phyloP scores from a whole-genome alignment of 495 filamentous ascomycete species.

The Lichenothelia convexa region DNA sequence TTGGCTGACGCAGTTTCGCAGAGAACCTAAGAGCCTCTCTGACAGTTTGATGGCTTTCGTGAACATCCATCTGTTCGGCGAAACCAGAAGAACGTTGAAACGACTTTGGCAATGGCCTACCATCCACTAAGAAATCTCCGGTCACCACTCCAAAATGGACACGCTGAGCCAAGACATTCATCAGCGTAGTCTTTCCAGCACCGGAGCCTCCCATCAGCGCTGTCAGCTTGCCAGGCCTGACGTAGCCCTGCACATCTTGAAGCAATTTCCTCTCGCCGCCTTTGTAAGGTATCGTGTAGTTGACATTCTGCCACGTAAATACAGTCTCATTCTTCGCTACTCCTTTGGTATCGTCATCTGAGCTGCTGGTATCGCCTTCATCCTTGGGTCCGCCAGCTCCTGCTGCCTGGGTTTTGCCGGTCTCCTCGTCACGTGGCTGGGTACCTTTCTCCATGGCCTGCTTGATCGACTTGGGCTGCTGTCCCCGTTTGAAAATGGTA shows the following conservation, averaged over 20 bases:
- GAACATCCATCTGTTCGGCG: conserved; percentile 42
- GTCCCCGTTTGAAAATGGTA: conserved; percentile 47
- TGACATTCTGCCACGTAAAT: conserved; percentile 64
- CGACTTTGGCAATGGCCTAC: conserved; percentile 19
- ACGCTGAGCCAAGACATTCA: conserved; percentile 41
- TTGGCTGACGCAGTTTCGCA: conserved; percentile 37
- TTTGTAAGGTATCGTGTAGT: conserved; percentile 51
- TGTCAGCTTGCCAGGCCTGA: conserved; percentile 52
- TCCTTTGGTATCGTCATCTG: conserved; percentile 17
- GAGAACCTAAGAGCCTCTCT: conserved; percentile 42
- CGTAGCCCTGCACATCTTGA: conserved; percentile 47
- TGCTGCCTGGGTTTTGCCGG: conserved; percentile 17
- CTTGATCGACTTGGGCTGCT: conserved; percentile 35
- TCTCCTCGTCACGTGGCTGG: conserved; percentile 30
- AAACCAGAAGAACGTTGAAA: conserved; percentile 30
- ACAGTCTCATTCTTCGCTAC: conserved; percentile 45
- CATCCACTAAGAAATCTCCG: conserved; percentile 37
- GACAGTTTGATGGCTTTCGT: conserved; percentile 41
- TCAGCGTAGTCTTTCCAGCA: conserved; percentile 52
- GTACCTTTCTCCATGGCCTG: conserved; percentile 26
- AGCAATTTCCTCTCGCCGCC: conserved; percentile 39
- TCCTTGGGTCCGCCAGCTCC: conserved; percentile 14
- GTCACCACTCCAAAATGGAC: conserved; percentile 33
- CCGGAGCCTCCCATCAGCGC: conserved; percentile 52
- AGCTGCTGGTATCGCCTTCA: conserved; percentile 13